Evolutionary conservation across 768 basidiomycete genomes (phyloP), one percentile per base, ranked within the genome.

Genomic region (Aureoboletus auriporus): DNA sequence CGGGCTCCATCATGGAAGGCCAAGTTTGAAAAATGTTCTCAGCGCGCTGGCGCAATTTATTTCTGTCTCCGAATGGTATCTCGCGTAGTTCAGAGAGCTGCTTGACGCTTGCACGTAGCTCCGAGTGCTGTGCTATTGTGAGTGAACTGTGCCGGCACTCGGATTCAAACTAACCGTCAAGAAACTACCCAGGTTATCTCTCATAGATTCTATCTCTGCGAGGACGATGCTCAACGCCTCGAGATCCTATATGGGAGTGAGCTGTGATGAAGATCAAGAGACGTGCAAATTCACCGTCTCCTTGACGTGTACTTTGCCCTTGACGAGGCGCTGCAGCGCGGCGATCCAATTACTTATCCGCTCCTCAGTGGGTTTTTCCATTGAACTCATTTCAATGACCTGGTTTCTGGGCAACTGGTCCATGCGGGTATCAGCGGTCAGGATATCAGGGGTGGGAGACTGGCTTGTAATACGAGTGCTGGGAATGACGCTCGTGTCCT

Each of bases 121-220:
- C 54, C 36, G 33, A 37, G 12, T 23, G 20, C 42, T 52, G 66
- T 68, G 30, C 29, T 34, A 13, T 0, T 13, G 20, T 54, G 40
- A 49, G 36, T 29, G 16, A 38, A 23, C n/a, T 37, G 23, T 13
- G 27, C 17, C 0, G 7, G 39, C 31, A 5, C 27, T 27, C 14
- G 16, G 13, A 38, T 26, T n/a, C 12, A 10, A 33, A 57, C 64
- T 41, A 13, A 68, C 65, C 52, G 31, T 14, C 14, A 44, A 17
- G 34, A 28, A 9, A 23, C 17, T 45, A 30, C 57, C 49, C 11
- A 60, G 41, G 14, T 20, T 28, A 5, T 43, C 52, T 34, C 54
- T 62, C 10, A 52, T 35, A 8, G 65, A 66, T 29, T 68, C 66
- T 40, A 66, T 61, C 44, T 68, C 60, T 4, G 64, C 64, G 20